Conservation (phyloP, 148 eudicot species). For the Nepenthes mirabilis region DNA sequence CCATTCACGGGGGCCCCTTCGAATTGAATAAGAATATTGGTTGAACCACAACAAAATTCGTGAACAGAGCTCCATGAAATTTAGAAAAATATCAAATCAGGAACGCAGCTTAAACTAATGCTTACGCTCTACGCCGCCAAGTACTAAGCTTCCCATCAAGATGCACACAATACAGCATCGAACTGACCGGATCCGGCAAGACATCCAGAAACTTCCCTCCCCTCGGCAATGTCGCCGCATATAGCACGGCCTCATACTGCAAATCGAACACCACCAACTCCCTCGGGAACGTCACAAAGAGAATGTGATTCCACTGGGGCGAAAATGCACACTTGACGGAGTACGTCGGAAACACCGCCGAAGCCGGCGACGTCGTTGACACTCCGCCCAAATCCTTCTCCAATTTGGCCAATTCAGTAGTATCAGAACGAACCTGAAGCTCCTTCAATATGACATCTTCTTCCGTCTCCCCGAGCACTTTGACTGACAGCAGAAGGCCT, state of each 20-base stretch:
- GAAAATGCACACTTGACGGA: slow-evolving; percentile 59
- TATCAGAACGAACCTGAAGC: slow-evolving; percentile 39
- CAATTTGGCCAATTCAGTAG: slow-evolving; percentile 48
- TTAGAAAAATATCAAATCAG: too few relatives aligned
- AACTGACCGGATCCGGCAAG: slow-evolving; percentile 64
- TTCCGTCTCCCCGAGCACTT: slow-evolving; percentile 42
- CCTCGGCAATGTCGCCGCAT: slow-evolving; percentile 43
- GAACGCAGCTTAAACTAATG: too few relatives aligned
- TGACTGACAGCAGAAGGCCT: slow-evolving; percentile 50
- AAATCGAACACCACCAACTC: slow-evolving; percentile 89
- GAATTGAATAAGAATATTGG: too few relatives aligned
- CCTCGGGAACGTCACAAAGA: slow-evolving; percentile 74
- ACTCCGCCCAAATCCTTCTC: slow-evolving; percentile 50
- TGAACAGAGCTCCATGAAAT: too few relatives aligned
- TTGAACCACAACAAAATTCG: too few relatives aligned
- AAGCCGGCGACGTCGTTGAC: slow-evolving; percentile 35
- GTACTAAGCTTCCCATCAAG: slow-evolving; percentile 83
- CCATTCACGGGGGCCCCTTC: too few relatives aligned
- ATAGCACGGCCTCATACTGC: slow-evolving; percentile 59
- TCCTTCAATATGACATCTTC: slow-evolving; percentile 51
- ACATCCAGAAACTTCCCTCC: slow-evolving; percentile 85
- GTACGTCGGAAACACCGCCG: slow-evolving; percentile 60
- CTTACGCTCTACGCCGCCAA: slow-evolving; percentile 89
- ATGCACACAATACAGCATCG: slow-evolving; percentile 64
- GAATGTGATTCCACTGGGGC: slow-evolving; percentile 63